phyloP scores from a whole-genome alignment of 176 grass and related monocot species.

The Carex myosuroides region DNA sequence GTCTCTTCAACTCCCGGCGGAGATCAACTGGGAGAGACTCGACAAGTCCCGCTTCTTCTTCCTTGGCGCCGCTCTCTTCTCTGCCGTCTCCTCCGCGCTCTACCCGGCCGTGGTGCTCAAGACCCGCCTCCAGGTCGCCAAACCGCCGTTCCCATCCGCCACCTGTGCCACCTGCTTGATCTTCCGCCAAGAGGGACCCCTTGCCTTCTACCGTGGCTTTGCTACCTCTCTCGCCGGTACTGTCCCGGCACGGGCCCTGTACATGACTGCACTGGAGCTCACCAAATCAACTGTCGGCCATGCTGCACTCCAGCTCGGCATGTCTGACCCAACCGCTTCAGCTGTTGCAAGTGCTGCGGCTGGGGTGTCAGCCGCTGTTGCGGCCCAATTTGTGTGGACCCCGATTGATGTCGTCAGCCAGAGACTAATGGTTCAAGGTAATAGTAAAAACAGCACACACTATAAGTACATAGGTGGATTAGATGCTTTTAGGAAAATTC shows the following conservation, averaged over 20 bases:
- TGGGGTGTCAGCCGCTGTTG: conserved; percentile 43
- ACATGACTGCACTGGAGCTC: conserved; percentile 68
- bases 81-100: conserved; percentile 31
- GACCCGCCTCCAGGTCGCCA: conserved; percentile 59
- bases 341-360: conserved; percentile 25
- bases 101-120: conserved; percentile 78
- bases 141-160: conserved; percentile 26
- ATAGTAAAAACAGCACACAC: conserved; percentile 24
- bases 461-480: conserved; percentile 47
- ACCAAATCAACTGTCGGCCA: conserved; percentile 45
- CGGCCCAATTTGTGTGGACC: conserved; percentile 73
- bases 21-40: conserved; percentile 31
- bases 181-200: conserved; percentile 44
- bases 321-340: conserved; percentile 36
- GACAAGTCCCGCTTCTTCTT: conserved; percentile 38
- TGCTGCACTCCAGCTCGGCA: conserved; percentile 27
- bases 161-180: conserved; percentile 32
- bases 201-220: conserved; percentile 73
- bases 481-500: conserved; percentile 66
- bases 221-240: conserved; percentile 63
- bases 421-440: conserved; percentile 73
- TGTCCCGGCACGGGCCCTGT: conserved; percentile 66
- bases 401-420: conserved; percentile 72
- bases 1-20: conserved; percentile 25
- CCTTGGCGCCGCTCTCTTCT: conserved; percentile 36